Evolutionary conservation across 2,329 filamentous ascomycete genomes (phyloP).

Genomic region (Xylariomycetidae sp.): DNA sequence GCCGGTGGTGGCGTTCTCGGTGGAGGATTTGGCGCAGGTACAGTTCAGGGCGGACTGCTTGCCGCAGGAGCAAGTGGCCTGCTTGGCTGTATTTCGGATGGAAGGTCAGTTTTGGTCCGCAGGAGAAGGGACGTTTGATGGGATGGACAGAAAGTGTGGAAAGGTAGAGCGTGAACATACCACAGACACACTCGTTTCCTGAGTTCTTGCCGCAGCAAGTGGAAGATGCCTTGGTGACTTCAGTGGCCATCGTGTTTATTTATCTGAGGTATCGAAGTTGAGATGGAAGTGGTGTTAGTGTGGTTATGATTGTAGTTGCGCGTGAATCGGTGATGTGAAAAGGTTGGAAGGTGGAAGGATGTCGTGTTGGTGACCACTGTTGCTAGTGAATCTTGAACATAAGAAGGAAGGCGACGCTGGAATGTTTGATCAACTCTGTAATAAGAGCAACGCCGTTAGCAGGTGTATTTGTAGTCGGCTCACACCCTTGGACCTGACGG

Average conservation of each 20-base stretch:
- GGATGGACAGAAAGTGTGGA: background rate
- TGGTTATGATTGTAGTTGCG: background rate
- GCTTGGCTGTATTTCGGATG: slow-evolving; percentile 41
- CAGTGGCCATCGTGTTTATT: slow-evolving; percentile 28
- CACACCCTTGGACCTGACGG: background rate
- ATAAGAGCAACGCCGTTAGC: too few species aligned
- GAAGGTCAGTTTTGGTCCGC: background rate
- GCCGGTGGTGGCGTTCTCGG: slow-evolving; percentile 70
- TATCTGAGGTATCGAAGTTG: slow-evolving; percentile 5
- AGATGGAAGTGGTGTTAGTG: slow-evolving; percentile 1
- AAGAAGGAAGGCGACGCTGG: too few species aligned
- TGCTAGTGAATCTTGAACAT: too few species aligned
- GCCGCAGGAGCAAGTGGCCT: slow-evolving; percentile 82
- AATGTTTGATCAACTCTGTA: too few species aligned
- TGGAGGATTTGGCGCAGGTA: slow-evolving; percentile 70
- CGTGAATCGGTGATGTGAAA: slow-evolving; percentile 11
- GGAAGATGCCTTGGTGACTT: slow-evolving; percentile 30
- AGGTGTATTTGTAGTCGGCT: background rate
- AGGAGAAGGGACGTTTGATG: background rate
- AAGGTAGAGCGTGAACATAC: slow-evolving; percentile 34
- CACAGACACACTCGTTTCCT: slow-evolving; percentile 49
- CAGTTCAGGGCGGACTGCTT: slow-evolving; percentile 83
- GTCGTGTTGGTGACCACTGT: too few species aligned
- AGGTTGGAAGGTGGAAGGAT: too few species aligned
- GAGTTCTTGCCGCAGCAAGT: slow-evolving; percentile 54